Conservation (phyloP, 2,329 filamentous ascomycete species). For the Monosporascus sp. region DNA sequence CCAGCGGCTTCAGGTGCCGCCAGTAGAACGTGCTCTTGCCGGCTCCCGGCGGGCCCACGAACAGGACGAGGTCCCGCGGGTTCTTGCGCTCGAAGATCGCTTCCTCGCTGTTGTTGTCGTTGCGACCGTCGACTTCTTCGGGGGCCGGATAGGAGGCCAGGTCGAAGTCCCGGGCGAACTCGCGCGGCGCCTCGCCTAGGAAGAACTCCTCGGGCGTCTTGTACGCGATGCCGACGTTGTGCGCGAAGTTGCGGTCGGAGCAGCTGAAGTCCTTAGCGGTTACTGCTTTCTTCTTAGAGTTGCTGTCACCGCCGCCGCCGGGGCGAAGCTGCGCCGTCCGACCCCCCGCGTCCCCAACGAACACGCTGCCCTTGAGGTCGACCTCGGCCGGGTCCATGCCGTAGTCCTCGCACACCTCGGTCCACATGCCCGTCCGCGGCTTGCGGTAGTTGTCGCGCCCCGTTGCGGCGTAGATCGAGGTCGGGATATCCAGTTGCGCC, state of each 20-base stretch:
- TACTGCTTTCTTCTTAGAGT: slow-evolving; percentile 8
- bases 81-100: slow-evolving; percentile 56
- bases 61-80: slow-evolving; percentile 69
- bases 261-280: slow-evolving; percentile 56
- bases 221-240: slow-evolving; percentile 76
- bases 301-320: slow-evolving; percentile 21
- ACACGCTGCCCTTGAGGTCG: slow-evolving; percentile 69
- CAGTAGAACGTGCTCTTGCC: slow-evolving; percentile 92
- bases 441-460: slow-evolving; percentile 78
- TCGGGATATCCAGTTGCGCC: slow-evolving; percentile 65
- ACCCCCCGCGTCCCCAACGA: slow-evolving; percentile 82
- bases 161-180: slow-evolving; percentile 68
- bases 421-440: slow-evolving; percentile 86
- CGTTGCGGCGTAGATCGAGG: slow-evolving; percentile 81
- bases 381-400: slow-evolving; percentile 52
- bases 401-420: slow-evolving; percentile 52
- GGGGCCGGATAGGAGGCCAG: slow-evolving; percentile 50
- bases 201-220: slow-evolving; percentile 92
- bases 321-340: slow-evolving; percentile 40
- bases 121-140: slow-evolving; percentile 8
- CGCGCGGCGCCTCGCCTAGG: slow-evolving; percentile 57
- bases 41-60: slow-evolving; percentile 82
- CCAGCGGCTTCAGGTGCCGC: slow-evolving; percentile 68
- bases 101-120: slow-evolving; percentile 16
- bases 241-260: slow-evolving; percentile 72